These are phyloP conservation scores for Oryza coarctata DNA, from an alignment of 176 grass and related monocot species.

Conservation along the genomic window DNA sequence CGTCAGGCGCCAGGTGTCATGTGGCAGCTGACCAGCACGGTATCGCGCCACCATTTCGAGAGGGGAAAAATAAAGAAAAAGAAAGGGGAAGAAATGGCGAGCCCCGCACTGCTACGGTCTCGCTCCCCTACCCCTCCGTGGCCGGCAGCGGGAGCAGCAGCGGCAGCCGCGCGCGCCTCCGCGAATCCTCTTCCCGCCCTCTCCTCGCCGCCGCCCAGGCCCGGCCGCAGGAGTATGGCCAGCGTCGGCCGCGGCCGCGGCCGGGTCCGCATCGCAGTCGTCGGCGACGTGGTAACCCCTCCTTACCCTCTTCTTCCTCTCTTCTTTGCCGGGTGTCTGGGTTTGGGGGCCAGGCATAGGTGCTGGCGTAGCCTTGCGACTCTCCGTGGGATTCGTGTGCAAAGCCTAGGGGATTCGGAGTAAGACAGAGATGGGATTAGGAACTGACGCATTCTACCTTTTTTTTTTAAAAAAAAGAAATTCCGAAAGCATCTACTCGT, in stretches of 20 bases:
- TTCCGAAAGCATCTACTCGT: neutral
- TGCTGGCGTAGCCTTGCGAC: neutral
- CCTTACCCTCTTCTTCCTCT: neutral
- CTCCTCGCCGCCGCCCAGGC: constrained; percentile 25
- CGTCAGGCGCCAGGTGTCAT: too few relatives aligned
- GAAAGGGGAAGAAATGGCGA: neutral
- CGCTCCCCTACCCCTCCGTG: neutral
- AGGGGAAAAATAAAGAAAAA: neutral
- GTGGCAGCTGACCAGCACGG: neutral
- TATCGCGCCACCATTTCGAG: neutral
- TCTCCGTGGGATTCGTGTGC: neutral
- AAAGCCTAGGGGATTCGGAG: neutral
- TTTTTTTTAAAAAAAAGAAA: too few relatives aligned
- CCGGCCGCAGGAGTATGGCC: constrained; percentile 27
- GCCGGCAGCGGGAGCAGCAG: neutral
- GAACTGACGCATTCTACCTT: neutral
- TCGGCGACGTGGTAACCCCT: constrained; percentile 78
- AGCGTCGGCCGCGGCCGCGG: constrained; percentile 4
- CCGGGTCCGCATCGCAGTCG: constrained; percentile 68
- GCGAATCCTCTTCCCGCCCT: constrained; percentile 6
- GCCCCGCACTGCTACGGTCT: neutral
- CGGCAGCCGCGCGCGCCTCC: constrained; percentile 25
- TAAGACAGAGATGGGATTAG: neutral
- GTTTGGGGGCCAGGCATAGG: neutral
- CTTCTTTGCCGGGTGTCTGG: neutral